Conservation (phyloP, 495 filamentous ascomycete species). For the Parathielavia appendiculata region DNA sequence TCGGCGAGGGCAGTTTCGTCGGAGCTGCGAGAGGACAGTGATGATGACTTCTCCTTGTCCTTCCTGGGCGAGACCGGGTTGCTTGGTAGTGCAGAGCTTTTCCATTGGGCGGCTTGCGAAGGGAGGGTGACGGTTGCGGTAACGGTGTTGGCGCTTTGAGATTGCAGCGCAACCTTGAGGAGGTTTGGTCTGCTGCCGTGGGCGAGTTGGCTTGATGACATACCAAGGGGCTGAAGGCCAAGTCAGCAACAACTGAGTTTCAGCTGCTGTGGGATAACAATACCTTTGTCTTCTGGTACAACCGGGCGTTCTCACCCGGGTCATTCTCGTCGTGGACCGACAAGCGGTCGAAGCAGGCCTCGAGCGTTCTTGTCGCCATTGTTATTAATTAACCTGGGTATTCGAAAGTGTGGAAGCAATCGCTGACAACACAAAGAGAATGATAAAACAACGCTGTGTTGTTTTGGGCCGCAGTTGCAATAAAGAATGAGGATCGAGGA, state of each 20-base stretch:
- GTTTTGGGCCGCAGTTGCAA: conserved; percentile 4
- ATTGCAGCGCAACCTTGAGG: conserved; percentile 76
- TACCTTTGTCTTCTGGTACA: conserved; percentile 68
- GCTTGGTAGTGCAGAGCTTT: conserved; percentile 14
- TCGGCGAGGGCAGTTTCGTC: conserved; percentile 50
- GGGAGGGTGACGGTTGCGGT: conserved; percentile 58
- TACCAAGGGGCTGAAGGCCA: conserved; percentile 42
- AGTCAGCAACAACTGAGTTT: conserved; percentile 28
- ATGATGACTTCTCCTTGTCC: conserved; percentile 20
- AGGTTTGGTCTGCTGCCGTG: conserved; percentile 62
- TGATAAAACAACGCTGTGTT: background rate
- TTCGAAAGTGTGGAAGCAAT: conserved; percentile 2
- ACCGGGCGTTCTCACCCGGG: conserved; percentile 40
- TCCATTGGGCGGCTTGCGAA: conserved; percentile 59
- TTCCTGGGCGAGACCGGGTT: conserved; percentile 26
- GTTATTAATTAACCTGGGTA: conserved; percentile 9
- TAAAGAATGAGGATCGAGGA: conserved; percentile 11
- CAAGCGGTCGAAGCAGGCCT: conserved; percentile 76
- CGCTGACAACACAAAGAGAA: background rate
- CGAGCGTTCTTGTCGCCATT: conserved; percentile 54
- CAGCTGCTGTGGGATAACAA: background rate
- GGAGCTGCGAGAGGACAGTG: conserved; percentile 31
- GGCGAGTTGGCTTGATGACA: conserved; percentile 52
- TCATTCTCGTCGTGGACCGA: conserved; percentile 80
- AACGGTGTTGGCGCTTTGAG: conserved; percentile 51